Conservation (phyloP, 169 alveolate genomes). For the Plasmodium yoelii region DNA sequence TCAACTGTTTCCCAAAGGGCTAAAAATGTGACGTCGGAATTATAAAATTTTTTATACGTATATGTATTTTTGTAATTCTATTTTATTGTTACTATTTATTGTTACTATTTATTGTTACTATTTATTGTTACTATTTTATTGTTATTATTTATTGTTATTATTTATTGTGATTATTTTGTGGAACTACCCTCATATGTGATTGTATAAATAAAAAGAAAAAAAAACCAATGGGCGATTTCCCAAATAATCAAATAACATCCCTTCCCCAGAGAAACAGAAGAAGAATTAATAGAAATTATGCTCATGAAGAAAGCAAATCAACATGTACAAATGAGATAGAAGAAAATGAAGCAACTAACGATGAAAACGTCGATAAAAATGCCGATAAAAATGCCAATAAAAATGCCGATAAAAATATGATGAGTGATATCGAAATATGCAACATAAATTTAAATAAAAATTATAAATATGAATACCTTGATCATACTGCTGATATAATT, state of each 20-base stretch:
- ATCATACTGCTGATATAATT: conserved; percentile 86
- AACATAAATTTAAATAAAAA: conserved; percentile 1
- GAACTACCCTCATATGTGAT: neutral
- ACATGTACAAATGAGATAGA: neutral
- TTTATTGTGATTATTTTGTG: conserved; percentile 12
- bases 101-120: neutral
- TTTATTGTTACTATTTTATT: neutral
- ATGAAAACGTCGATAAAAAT: neutral
- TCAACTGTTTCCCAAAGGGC: no score
- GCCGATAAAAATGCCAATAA: no score
- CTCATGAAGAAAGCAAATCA: conserved; percentile 17
- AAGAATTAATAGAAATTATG: conserved; percentile 4
- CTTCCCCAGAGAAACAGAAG: conserved; percentile 68
- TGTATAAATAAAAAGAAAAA: neutral
- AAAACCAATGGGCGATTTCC: conserved; percentile 8
- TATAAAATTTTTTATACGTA: neutral
- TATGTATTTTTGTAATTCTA: neutral
- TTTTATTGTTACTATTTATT: neutral
- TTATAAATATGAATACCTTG: conserved; percentile 78
- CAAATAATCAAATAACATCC: conserved; percentile 34
- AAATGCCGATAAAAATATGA: neutral
- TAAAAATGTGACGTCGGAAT: no score
- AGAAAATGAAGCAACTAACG: conserved; percentile 5
- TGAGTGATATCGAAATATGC: neutral
- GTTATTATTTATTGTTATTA: neutral